Evolutionary conservation across 2,329 filamentous ascomycete species (phyloP).

Genomic region (Diaporthe velutina): DNA sequence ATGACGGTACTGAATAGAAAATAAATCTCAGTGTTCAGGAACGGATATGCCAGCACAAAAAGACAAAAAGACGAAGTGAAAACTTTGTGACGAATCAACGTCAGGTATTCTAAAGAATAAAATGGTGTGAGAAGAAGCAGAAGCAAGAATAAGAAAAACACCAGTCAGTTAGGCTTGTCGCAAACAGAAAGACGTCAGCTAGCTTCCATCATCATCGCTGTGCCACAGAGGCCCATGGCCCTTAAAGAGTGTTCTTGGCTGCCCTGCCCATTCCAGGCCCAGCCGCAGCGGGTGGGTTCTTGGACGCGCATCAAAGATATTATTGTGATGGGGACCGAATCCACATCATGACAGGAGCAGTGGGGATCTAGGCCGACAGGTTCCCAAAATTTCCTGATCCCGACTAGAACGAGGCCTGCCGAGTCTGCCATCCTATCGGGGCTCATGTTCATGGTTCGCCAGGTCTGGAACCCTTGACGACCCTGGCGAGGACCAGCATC

Average conservation of each 20-base stretch:
- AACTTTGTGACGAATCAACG: background rate
- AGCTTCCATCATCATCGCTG: background rate
- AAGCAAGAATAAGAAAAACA: background rate
- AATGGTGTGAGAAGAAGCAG: background rate
- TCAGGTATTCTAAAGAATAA: background rate
- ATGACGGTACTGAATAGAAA: background rate
- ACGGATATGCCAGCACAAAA: constrained; percentile 15
- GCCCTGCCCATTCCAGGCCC: background rate
- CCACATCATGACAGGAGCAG: constrained; percentile 16
- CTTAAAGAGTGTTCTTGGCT: constrained; percentile 1
- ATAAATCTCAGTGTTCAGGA: background rate
- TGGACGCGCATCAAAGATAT: constrained; percentile 14
- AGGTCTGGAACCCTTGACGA: constrained; percentile 14
- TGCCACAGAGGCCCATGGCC: constrained; percentile 9
- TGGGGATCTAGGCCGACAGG: background rate
- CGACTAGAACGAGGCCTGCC: background rate
- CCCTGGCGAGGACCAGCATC: constrained; percentile 4
- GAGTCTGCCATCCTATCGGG: background rate
- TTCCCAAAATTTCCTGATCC: background rate
- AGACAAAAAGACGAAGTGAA: background rate
- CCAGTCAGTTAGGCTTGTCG: background rate
- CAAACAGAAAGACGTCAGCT: background rate
- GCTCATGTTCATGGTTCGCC: background rate
- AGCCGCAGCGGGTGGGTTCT: background rate
- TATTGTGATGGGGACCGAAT: constrained; percentile 17